phyloP scores from a whole-genome alignment of 177 flowering plant genomes.

The Vitis hybrid region DNA sequence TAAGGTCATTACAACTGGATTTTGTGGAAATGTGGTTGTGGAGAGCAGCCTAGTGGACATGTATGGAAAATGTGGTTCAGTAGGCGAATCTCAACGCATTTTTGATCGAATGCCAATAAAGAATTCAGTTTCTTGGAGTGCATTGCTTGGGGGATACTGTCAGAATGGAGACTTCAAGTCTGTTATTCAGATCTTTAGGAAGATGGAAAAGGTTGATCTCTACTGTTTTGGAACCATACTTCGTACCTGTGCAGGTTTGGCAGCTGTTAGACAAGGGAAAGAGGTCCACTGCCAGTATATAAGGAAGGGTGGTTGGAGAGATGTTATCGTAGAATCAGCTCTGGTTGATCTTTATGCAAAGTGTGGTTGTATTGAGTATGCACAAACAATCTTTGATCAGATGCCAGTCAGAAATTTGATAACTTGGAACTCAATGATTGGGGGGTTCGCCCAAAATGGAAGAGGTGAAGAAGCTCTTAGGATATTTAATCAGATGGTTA shows the following conservation, averaged over 20 bases:
- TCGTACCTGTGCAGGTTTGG: conserved; percentile 85
- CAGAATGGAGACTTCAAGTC: conserved; percentile 55
- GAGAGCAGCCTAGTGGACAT: conserved; percentile 90
- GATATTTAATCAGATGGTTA: conserved; percentile 58
- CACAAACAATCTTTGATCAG: conserved; percentile 41
- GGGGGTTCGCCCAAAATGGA: conserved; percentile 91
- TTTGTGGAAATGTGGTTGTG: conserved; percentile 63
- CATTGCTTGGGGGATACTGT: conserved; percentile 78
- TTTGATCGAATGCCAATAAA: conserved; percentile 66
- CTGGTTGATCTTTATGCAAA: conserved; percentile 88
- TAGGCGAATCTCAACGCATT: conserved; percentile 47
- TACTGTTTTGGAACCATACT: conserved; percentile 83
- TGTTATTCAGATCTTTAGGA: conserved; percentile 56
- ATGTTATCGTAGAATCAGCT: conserved; percentile 84
- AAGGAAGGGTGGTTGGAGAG: conserved; percentile 57
- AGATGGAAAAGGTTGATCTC: conserved; percentile 49
- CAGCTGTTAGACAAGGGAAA: conserved; percentile 74
- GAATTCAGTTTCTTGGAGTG: conserved; percentile 79
- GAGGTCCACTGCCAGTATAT: conserved; percentile 90
- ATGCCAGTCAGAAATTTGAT: conserved; percentile 58
- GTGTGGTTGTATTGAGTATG: conserved; percentile 72
- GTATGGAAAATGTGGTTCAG: conserved; percentile 80
- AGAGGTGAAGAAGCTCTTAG: conserved; percentile 60
- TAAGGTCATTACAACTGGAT: conserved; percentile 47
- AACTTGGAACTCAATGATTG: conserved; percentile 89